Evolutionary conservation across 2,329 filamentous ascomycete species (phyloP), one percentile per base, ranked within the genome.

Genomic region (Fusarium odoratissimum): DNA sequence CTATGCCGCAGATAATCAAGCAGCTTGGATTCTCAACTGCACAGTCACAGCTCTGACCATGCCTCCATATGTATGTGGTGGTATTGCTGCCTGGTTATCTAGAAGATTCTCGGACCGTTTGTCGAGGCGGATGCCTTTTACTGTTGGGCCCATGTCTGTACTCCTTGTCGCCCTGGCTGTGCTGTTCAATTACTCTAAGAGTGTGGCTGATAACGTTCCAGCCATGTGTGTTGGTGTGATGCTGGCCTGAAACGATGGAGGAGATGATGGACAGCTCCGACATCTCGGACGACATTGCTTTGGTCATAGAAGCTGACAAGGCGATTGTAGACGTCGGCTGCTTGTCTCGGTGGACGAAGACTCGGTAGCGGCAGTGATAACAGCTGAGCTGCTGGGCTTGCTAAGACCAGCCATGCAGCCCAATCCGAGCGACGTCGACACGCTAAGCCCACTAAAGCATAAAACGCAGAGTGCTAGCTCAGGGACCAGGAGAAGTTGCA

Each of bases 61-160:
- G 9, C 81, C 81, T 1, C 82, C 82, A 0, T 84, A 84, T 55
- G 73, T 78, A 8, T 74, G 76, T 21, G 82, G 78, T 8, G 77
- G 61, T 3, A 59, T 80, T 11, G 75, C 77, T 8, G 78, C 79
- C 0, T 79, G 77, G 58, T 19, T 76, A 1, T 72, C 78, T 17
- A 79, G 77, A 6, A 64, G 77, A 3, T 75, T 81, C 16, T 79
- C 82, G 1, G 83, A 84, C 67, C 71, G 78, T 2, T 80, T 76
- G 30, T 74, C 74, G 3, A 82, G 80, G 82, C 77, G 82, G 9
- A 82, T 83, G 80, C 82, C 81, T 0, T 83, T 83, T 35, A 80
- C 84, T 17, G 64, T 81, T 0, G 72, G 70, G 1, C 80, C 81
- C 0, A 79, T 81, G 66, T 45, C 76, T 1, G 71, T 76, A 2